Conservation (phyloP, 768 basidiomycete species). For the Leucosporidium scottii region DNA sequence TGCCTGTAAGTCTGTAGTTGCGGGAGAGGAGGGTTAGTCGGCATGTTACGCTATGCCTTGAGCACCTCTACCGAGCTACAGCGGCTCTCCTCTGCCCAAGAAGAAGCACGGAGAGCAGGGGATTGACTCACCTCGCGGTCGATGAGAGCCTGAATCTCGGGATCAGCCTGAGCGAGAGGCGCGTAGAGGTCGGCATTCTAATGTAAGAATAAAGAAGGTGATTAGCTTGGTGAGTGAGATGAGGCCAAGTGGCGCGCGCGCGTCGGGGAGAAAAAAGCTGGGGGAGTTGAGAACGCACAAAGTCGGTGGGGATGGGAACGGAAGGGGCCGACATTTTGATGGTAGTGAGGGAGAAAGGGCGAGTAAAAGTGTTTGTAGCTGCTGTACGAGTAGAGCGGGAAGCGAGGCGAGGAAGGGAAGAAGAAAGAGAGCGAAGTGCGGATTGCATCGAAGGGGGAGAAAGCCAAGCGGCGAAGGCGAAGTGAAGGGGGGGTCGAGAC, state of each 20-base stretch:
- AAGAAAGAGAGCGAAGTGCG: too few species aligned
- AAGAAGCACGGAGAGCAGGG: not conserved
- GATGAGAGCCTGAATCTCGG: conserved; percentile 92
- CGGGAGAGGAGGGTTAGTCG: not conserved
- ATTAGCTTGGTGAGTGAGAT: too few species aligned
- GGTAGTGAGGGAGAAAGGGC: not conserved
- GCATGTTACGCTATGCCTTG: not conserved
- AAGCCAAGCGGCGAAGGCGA: too few species aligned
- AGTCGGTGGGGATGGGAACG: conserved; percentile 45
- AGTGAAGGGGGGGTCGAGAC: too few species aligned
- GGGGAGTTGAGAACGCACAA: conserved; percentile 36
- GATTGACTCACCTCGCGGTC: conserved; percentile 48
- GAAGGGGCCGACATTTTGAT: conserved; percentile 26
- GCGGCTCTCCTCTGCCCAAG: too few species aligned
- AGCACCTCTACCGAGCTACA: too few species aligned
- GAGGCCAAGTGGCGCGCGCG: not conserved
- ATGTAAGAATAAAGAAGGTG: not conserved
- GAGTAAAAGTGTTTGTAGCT: not conserved
- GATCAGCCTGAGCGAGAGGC: conserved; percentile 82
- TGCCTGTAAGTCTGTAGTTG: conserved; percentile 83
- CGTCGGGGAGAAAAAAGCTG: not conserved
- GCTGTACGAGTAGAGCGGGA: not conserved
- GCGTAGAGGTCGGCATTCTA: conserved; percentile 90
- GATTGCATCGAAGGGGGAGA: too few species aligned
- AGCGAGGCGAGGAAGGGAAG: not conserved